These are phyloP conservation scores for Vitellaria paradoxa DNA, from an alignment of 179 eudicot genomes.

Conservation along the genomic window DNA sequence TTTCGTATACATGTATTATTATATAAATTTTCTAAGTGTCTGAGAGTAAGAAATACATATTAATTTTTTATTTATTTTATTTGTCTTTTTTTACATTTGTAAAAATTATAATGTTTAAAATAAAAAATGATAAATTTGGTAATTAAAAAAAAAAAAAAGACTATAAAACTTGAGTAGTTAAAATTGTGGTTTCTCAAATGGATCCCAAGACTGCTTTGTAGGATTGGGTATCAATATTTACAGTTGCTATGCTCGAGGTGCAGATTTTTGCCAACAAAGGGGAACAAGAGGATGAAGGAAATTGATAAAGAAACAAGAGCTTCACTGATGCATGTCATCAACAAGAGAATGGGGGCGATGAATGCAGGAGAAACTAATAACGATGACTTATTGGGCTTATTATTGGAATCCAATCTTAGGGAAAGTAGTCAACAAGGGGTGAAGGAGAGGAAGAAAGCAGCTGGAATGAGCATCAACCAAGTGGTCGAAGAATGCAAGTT, in stretches of 20 bases:
- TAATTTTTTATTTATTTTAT: too few relatives aligned
- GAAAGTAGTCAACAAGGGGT: neutral
- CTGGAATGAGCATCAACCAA: neutral
- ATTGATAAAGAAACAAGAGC: neutral
- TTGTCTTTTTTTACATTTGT: too few relatives aligned
- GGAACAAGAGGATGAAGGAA: constrained; percentile 1
- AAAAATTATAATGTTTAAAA: too few relatives aligned
- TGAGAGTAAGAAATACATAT: too few relatives aligned
- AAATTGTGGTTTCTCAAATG: too few relatives aligned
- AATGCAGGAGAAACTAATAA: neutral
- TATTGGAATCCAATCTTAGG: neutral
- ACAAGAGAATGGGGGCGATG: neutral
- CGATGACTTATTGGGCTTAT: neutral
- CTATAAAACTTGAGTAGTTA: too few relatives aligned
- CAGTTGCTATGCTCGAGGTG: neutral
- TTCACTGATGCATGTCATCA: neutral
- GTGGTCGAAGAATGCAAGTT: constrained; percentile 6
- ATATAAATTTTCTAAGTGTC: too few relatives aligned
- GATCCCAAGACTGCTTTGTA: too few relatives aligned
- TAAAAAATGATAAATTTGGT: too few relatives aligned
- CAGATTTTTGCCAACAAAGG: constrained; percentile 10
- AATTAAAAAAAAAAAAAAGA: too few relatives aligned
- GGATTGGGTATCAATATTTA: too few relatives aligned
- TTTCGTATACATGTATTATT: too few relatives aligned
- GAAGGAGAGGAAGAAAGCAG: neutral